Evolutionary conservation across 768 basidiomycete genomes (phyloP).

Genomic region (Hygrocybe coccinea): DNA sequence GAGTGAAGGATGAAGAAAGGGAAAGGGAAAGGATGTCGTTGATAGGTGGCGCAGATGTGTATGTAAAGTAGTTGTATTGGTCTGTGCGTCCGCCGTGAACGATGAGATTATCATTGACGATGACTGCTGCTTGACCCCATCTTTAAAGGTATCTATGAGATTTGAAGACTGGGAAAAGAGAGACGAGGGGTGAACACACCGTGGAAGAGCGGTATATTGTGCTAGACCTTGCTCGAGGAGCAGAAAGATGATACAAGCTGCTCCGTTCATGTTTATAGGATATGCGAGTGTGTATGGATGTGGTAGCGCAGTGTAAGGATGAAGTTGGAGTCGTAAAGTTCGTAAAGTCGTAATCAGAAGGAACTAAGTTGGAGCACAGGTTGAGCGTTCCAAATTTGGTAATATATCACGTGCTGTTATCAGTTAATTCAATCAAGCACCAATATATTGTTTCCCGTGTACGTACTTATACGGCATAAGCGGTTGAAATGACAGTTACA

Average conservation of each 20-base stretch:
- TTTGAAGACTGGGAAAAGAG: background rate
- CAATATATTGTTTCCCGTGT: too few species aligned
- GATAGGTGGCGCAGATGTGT: slow-evolving; percentile 67
- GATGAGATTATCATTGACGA: slow-evolving; percentile 56
- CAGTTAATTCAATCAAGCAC: too few species aligned
- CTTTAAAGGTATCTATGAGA: slow-evolving; percentile 37
- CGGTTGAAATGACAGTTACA: too few species aligned
- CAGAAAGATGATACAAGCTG: background rate
- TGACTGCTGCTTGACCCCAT: slow-evolving; percentile 76
- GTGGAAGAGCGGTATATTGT: slow-evolving; percentile 10
- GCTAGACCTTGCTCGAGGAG: background rate
- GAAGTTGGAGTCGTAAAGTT: too few species aligned
- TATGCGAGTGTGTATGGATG: too few species aligned
- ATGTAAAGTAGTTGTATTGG: slow-evolving; percentile 59
- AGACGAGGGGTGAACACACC: slow-evolving; percentile 3
- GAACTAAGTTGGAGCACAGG: background rate
- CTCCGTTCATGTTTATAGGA: background rate
- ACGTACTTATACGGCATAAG: too few species aligned
- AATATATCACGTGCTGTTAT: too few species aligned
- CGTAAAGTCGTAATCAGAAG: too few species aligned
- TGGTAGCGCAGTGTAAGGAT: too few species aligned
- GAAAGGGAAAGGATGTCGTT: slow-evolving; percentile 70
- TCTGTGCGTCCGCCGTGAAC: slow-evolving; percentile 83
- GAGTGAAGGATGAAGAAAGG: slow-evolving; percentile 53
- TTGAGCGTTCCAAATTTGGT: too few species aligned